Percentiles rank a stretch among this genome's conserved stretches.
phyloP scores from a whole-genome alignment of 768 basidiomycete genomes.

The Sistotremastrum niveocremeum region DNA sequence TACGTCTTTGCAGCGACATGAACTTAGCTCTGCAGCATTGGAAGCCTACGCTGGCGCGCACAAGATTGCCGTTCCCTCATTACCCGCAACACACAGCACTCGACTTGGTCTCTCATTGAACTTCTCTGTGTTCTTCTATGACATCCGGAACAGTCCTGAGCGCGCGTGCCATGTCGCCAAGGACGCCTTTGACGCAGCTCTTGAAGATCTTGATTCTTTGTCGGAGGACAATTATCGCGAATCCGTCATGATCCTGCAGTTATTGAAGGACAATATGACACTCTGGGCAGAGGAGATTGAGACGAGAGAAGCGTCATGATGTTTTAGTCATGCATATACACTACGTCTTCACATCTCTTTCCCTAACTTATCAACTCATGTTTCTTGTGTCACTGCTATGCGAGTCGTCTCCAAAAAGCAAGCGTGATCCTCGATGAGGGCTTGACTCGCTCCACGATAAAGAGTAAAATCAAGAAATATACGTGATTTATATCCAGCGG shows the following conservation, averaged over 20 bases:
- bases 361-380: no score
- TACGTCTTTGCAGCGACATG: slow-evolving; percentile 31
- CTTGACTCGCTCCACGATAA: no score
- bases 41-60: slow-evolving; percentile 80
- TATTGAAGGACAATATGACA: slow-evolving; percentile 73
- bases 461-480: no score
- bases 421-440: no score
- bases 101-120: slow-evolving; percentile 80
- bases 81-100: slow-evolving; percentile 73
- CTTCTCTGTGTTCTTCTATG: slow-evolving; percentile 90
- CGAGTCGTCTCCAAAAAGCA: no score
- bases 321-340: neutral
- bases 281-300: slow-evolving; percentile 73
- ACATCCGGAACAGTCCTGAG: slow-evolving; percentile 75
- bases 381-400: no score
- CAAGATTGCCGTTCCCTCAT: slow-evolving; percentile 62
- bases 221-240: slow-evolving; percentile 49
- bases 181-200: slow-evolving; percentile 85
- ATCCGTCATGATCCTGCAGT: slow-evolving; percentile 72
- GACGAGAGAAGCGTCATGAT: slow-evolving; percentile 8
- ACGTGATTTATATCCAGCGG: no score
- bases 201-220: slow-evolving; percentile 44
- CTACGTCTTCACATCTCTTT: no score
- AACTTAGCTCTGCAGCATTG: slow-evolving; percentile 56
- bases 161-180: slow-evolving; percentile 82